phyloP scores from a whole-genome alignment of 129 eudicot genomes.

The Flaveria linearis region DNA sequence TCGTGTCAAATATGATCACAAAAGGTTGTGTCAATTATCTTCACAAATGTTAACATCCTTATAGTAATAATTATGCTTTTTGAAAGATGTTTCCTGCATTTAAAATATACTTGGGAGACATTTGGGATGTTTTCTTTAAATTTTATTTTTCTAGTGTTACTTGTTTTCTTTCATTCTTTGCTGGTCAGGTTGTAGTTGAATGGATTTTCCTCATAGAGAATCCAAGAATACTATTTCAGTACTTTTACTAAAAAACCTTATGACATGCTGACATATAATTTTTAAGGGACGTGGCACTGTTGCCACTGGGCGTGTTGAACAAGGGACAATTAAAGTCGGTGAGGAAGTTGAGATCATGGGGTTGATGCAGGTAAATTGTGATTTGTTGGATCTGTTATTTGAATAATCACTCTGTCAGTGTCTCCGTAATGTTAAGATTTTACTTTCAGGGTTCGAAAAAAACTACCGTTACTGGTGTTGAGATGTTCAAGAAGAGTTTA shows the following conservation, averaged over 20 bases:
- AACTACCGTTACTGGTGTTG: constrained; percentile 93
- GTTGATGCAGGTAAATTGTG: constrained; percentile 61
- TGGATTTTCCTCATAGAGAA: neutral
- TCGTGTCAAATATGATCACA: neutral
- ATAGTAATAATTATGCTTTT: neutral
- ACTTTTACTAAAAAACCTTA: constrained; percentile 8
- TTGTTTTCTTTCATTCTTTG: neutral
- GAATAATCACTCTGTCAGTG: constrained; percentile 12
- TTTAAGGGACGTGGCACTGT: constrained; percentile 95
- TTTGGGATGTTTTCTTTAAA: neutral
- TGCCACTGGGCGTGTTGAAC: constrained; percentile 97
- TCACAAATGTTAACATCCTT: neutral
- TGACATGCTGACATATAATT: neutral
- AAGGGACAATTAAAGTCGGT: constrained; percentile 84
- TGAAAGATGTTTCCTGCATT: neutral
- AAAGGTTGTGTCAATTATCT: neutral
- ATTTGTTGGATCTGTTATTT: neutral
- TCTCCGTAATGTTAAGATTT: constrained; percentile 5
- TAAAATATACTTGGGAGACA: neutral
- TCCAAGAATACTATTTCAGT: neutral
- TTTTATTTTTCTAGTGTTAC: neutral
- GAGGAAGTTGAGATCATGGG: constrained; percentile 95
- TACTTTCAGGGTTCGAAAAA: constrained; percentile 58
- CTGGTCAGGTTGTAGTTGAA: neutral
- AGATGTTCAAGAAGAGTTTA: constrained; percentile 96